Evolutionary conservation across 176 grass and related monocot genomes (phyloP), one percentile per base, ranked within the genome.

Genomic region (Triticum turgidum): DNA sequence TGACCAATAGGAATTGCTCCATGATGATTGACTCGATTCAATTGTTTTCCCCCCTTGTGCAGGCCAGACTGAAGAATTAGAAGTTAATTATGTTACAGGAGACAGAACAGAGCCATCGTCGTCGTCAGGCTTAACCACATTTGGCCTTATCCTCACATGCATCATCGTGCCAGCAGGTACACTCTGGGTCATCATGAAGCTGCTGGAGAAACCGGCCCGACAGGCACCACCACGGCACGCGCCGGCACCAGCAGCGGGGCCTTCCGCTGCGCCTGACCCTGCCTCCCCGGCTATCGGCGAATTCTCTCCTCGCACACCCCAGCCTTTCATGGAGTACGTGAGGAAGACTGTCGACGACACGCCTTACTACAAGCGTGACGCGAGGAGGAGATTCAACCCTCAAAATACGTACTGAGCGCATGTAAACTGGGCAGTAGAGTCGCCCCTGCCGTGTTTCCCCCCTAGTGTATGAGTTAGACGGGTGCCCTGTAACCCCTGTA

Each of bases 291-390:
- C 82, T 8, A 58, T 71, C 7, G 61, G 82, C 42, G 78, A 84
- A 38, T 71, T 79, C 8, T 91, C 93, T 5, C 91, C 93, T 69
- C 96, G 73, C 78, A 93, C 92, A 0, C 92, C 96, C 0, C 93
- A 89, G 82, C 96, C 91, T 45, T 95, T 98, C 64, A 80, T 95
- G 79, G 96, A 95, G 73, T 98, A 98, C n/a, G 90, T 98, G 85
- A 91, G 96, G 74, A 95, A 89, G 88, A 98, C 96, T 2, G 78
- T 98, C 3, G 93, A 98, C 14, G 96, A 98, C 79, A 98, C 96
- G 1, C 96, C 96, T 0, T 94, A 93, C 82, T 98, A 98, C 20
- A 98, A 91, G 69, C 93, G 93, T 2, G 88, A 92, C 8, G 90
- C 52, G 5, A 89, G 93, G 77, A 82, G 91, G 88, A 91, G 89